Percentiles rank a stretch among this genome's conserved stretches.
Conservation (phyloP, 805 yeast species). For the Candida tammaniensis region DNA sequence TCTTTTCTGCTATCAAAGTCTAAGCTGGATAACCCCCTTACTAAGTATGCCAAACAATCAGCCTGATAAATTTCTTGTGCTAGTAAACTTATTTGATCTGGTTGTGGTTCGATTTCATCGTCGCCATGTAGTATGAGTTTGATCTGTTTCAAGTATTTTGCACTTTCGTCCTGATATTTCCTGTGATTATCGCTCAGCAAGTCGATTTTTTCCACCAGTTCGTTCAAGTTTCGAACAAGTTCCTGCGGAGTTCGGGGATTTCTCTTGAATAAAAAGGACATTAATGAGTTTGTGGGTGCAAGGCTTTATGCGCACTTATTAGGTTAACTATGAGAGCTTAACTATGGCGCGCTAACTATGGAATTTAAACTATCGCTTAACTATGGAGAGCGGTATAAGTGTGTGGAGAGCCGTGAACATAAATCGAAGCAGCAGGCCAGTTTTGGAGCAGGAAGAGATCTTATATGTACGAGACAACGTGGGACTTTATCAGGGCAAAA, state of each 20-base stretch:
- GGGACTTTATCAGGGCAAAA: slow-evolving; percentile 78
- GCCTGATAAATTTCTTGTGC: slow-evolving; percentile 77
- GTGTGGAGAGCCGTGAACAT: slow-evolving; percentile 37
- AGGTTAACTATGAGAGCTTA: no score
- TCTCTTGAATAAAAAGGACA: slow-evolving; percentile 90
- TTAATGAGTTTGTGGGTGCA: no score
- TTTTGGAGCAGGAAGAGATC: slow-evolving; percentile 32
- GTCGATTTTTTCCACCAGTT: slow-evolving; percentile 65
- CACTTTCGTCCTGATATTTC: slow-evolving; percentile 70
- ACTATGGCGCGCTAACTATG: no score
- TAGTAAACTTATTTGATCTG: slow-evolving; percentile 71
- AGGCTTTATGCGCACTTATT: no score
- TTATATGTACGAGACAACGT: slow-evolving; percentile 38
- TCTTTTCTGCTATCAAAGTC: slow-evolving; percentile 92
- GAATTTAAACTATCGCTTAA: no score
- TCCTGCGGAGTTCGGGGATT: slow-evolving; percentile 90
- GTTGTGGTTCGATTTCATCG: slow-evolving; percentile 58
- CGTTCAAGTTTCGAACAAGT: slow-evolving; percentile 70
- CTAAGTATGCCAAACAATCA: slow-evolving; percentile 63
- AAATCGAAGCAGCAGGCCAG: slow-evolving; percentile 39
- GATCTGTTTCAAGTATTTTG: slow-evolving; percentile 61
- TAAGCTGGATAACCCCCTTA: slow-evolving; percentile 57
- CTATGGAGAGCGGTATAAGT: background rate
- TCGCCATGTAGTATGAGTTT: slow-evolving; percentile 69
- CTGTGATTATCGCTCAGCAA: slow-evolving; percentile 24